These are phyloP conservation scores for Lagenidium giganteum DNA, from an alignment of 352 stramenopile species.

Conservation along the genomic window DNA sequence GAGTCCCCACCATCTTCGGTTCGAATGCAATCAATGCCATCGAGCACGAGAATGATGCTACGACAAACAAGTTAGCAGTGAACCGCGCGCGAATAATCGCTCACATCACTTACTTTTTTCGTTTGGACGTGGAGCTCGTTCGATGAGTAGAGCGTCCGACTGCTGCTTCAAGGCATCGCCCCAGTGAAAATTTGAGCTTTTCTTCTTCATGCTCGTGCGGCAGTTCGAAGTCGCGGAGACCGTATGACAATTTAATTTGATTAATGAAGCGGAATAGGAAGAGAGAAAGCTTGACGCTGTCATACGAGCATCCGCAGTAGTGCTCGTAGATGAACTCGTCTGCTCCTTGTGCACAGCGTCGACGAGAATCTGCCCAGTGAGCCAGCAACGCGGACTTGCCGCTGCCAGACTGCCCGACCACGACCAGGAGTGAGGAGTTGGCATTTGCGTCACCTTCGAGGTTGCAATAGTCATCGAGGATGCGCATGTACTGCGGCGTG, in stretches of 20 bases:
- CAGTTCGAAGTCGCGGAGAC: constrained; percentile 56
- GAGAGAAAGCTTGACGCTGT: constrained; percentile 61
- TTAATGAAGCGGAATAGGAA: constrained; percentile 69
- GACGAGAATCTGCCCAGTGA: constrained; percentile 46
- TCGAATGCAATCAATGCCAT: constrained; percentile 60
- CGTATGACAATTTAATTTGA: constrained; percentile 51
- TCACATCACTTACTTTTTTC: constrained; percentile 11
- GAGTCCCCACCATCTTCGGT: constrained; percentile 63
- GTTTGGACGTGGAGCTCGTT: constrained; percentile 22
- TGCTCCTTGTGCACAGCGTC: constrained; percentile 13
- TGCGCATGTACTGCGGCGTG: constrained; percentile 36
- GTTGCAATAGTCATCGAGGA: constrained; percentile 56
- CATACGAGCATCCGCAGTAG: constrained; percentile 62
- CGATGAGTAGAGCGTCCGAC: constrained; percentile 28
- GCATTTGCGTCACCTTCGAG: constrained; percentile 25
- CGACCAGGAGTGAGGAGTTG: constrained; percentile 33
- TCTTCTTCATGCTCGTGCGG: constrained; percentile 62
- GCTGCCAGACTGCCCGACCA: constrained; percentile 43
- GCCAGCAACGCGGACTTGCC: constrained; percentile 62
- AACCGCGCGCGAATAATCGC: neutral
- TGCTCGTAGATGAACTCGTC: constrained; percentile 65
- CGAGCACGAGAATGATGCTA: constrained; percentile 61
- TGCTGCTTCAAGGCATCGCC: constrained; percentile 49
- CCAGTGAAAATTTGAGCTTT: constrained; percentile 74
- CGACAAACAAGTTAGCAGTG: too few species aligned